Evolutionary conservation across 176 grass and related monocot genomes (phyloP).

Genomic region (Aegilops speltoides): DNA sequence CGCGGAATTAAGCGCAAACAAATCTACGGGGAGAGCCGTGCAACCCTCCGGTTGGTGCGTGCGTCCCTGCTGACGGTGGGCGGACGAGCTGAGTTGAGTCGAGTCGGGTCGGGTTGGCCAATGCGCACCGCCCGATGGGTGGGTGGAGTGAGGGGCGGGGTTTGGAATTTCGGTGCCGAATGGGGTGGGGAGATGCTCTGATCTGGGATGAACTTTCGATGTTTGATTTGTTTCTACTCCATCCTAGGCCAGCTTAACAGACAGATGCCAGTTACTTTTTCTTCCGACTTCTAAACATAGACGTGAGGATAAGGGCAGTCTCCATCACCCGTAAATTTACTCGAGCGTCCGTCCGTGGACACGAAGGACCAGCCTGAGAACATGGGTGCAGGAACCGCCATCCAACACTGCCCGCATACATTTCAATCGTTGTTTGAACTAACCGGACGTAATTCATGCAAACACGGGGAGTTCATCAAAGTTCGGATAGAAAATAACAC

Average conservation of each 20-base stretch:
- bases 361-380: too few species aligned
- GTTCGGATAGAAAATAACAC: too few species aligned
- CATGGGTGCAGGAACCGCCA: too few species aligned
- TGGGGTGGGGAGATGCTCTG: background rate
- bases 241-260: background rate
- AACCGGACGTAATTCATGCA: too few species aligned
- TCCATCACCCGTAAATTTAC: too few species aligned
- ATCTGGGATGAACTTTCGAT: background rate
- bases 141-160: conserved; percentile 5
- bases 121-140: background rate
- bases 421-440: too few species aligned
- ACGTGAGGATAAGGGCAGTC: too few species aligned
- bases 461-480: too few species aligned
- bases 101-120: background rate
- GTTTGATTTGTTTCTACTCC: background rate
- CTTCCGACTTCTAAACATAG: too few species aligned
- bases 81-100: background rate
- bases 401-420: too few species aligned
- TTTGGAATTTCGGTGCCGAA: conserved; percentile 22
- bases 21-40: background rate
- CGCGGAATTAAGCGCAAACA: background rate
- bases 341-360: too few species aligned
- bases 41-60: conserved; percentile 20
- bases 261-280: too few species aligned
- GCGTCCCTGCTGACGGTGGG: background rate